Conservation (phyloP, 2,329 filamentous ascomycete species). For the Calonectria montana region DNA sequence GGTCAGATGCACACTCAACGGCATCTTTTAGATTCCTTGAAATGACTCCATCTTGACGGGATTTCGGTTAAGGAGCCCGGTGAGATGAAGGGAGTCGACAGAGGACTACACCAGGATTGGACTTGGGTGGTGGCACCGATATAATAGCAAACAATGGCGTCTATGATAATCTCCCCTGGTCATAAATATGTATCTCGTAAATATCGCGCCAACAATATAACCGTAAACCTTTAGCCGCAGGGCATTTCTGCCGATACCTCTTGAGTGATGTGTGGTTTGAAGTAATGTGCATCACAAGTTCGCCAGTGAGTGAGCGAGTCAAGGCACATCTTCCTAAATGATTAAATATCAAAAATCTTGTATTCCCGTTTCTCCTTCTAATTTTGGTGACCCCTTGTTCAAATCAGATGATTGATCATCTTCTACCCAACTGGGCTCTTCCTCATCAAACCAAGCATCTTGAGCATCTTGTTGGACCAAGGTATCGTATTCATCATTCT, state of each 20-base stretch:
- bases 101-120: neutral
- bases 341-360: constrained; percentile 71
- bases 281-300: too few species aligned
- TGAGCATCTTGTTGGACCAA: constrained; percentile 70
- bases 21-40: neutral
- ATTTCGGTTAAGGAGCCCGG: constrained; percentile 32
- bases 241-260: too few species aligned
- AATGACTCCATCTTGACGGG: constrained; percentile 25
- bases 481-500: constrained; percentile 77
- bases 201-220: too few species aligned
- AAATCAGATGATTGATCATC: constrained; percentile 45
- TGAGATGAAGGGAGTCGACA: neutral
- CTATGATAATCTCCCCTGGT: too few species aligned
- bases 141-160: neutral
- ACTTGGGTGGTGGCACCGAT: neutral
- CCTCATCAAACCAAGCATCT: constrained; percentile 83
- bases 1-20: neutral
- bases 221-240: too few species aligned
- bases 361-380: constrained; percentile 73
- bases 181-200: too few species aligned
- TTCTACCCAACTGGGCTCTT: constrained; percentile 76
- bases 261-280: too few species aligned
- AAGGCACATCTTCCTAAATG: too few species aligned
- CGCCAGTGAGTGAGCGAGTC: too few species aligned
- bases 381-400: constrained; percentile 21